Percentiles rank a stretch among this genome's conserved stretches.
These are phyloP conservation scores for Suhomyces sp. DNA, from an alignment of 805 yeast genomes.

Conservation along the genomic window DNA sequence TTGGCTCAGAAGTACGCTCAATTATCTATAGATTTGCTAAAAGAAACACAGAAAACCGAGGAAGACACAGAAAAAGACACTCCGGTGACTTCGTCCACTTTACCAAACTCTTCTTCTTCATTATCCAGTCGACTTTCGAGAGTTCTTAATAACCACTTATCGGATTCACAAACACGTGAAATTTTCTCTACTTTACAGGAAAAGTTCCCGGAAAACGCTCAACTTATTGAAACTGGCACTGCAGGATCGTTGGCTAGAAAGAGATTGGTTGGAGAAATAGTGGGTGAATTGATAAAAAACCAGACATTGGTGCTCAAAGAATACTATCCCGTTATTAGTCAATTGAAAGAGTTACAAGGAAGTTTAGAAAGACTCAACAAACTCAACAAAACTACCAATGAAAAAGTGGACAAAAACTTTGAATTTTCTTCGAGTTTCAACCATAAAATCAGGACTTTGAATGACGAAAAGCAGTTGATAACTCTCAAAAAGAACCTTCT, in stretches of 20 bases:
- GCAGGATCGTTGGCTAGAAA: constrained; percentile 61
- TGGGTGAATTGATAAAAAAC: constrained; percentile 54
- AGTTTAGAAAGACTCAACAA: constrained; percentile 18
- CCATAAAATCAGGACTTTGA: constrained; percentile 23
- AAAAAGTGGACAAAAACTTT: constrained; percentile 33
- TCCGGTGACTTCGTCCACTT: neutral
- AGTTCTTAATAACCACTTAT: constrained; percentile 44
- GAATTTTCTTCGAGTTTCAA: constrained; percentile 21
- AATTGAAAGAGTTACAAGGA: constrained; percentile 20
- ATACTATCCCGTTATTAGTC: constrained; percentile 28
- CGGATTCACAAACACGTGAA: constrained; percentile 33
- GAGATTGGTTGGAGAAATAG: constrained; percentile 57
- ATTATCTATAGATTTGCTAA: constrained; percentile 40
- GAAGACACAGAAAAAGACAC: neutral
- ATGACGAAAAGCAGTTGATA: constrained; percentile 29
- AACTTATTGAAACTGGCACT: constrained; percentile 45
- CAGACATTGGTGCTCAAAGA: constrained; percentile 40
- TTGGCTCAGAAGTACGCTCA: constrained; percentile 49
- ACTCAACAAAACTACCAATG: constrained; percentile 32
- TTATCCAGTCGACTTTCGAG: constrained; percentile 47
- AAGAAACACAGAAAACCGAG: constrained; percentile 5
- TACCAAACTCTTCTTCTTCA: too few species aligned
- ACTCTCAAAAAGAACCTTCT: constrained; percentile 52
- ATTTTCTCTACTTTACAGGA: constrained; percentile 29
- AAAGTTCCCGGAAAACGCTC: constrained; percentile 26